Conservation (phyloP, 192 early-diverging fungal genomes). For the Haplosporangium gracile region DNA sequence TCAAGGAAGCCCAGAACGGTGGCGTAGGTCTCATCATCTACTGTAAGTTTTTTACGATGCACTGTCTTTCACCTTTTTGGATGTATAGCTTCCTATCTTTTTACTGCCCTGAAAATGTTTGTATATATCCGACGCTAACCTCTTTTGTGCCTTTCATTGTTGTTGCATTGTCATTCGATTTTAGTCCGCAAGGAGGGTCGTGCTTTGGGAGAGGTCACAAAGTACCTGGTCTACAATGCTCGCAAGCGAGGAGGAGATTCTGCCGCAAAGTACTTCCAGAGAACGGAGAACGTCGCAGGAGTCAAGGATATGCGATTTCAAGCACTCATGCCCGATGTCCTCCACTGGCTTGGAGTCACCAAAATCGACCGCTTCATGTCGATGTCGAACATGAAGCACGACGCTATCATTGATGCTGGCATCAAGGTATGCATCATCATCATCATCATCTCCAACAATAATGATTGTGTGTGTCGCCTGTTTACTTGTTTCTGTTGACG, state of each 20-base stretch:
- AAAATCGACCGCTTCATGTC: constrained; percentile 94
- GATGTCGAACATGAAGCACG: constrained; percentile 82
- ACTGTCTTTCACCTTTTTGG: not conserved
- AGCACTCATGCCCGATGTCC: constrained; percentile 95
- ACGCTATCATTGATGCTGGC: constrained; percentile 90
- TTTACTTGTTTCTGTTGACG: not conserved
- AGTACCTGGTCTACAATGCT: constrained; percentile 97
- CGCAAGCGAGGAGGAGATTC: constrained; percentile 92
- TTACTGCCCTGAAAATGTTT: not conserved
- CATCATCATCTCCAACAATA: not conserved
- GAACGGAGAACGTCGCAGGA: constrained; percentile 69
- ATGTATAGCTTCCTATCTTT: not conserved
- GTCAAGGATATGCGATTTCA: constrained; percentile 94
- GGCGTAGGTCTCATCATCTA: constrained; percentile 96
- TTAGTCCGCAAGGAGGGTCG: constrained; percentile 93
- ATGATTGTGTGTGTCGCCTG: not conserved
- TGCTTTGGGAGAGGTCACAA: constrained; percentile 95
- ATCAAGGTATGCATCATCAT: constrained; percentile 33
- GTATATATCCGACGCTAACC: not conserved
- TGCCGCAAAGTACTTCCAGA: constrained; percentile 89
- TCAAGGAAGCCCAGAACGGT: constrained; percentile 89
- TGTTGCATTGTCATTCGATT: not conserved
- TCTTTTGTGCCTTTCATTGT: constrained; percentile 3
- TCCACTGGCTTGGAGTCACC: constrained; percentile 95
- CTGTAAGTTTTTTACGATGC: constrained; percentile 64